These are phyloP conservation scores for Aspergillus caelatus DNA, from an alignment of 2,329 filamentous ascomycete species.

Conservation along the genomic window DNA sequence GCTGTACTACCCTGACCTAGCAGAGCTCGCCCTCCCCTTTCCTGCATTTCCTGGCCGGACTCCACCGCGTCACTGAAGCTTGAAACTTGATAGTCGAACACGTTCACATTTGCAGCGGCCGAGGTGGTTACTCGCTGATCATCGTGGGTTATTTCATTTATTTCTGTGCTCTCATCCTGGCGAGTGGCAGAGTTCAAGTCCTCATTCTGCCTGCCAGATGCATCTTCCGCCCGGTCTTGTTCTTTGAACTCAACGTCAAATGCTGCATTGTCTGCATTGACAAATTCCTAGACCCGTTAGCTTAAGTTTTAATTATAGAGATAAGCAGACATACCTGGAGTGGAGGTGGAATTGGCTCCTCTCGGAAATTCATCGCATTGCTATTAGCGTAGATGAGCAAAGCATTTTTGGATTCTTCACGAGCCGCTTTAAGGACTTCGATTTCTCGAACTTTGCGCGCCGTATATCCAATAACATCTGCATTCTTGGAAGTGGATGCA, in stretches of 20 bases:
- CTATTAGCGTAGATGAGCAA: constrained; percentile 64
- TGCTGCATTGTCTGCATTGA: constrained; percentile 52
- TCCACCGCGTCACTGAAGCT: constrained; percentile 37
- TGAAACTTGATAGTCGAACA: constrained; percentile 43
- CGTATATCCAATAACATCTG: constrained; percentile 44
- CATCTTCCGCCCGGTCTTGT: constrained; percentile 19
- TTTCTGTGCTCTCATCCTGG: background rate
- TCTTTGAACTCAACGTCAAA: constrained; percentile 42
- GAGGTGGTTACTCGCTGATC: constrained; percentile 7
- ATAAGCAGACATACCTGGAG: constrained; percentile 37
- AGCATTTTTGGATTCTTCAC: constrained; percentile 54
- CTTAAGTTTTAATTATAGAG: background rate
- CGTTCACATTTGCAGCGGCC: constrained; percentile 32
- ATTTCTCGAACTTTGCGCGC: constrained; percentile 50
- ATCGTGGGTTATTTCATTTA: background rate
- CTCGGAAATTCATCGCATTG: constrained; percentile 41
- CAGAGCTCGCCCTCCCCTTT: constrained; percentile 32
- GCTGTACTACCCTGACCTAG: constrained; percentile 23
- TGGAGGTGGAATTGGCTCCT: constrained; percentile 34
- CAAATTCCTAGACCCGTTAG: constrained; percentile 45
- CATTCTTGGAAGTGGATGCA: constrained; percentile 26
- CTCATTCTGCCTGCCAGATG: constrained; percentile 6
- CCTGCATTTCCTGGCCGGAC: constrained; percentile 43
- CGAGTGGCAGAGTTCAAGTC: background rate
- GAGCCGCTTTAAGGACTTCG: constrained; percentile 58